phyloP scores from a whole-genome alignment of 768 basidiomycete species.

The Mrakia blollopis region DNA sequence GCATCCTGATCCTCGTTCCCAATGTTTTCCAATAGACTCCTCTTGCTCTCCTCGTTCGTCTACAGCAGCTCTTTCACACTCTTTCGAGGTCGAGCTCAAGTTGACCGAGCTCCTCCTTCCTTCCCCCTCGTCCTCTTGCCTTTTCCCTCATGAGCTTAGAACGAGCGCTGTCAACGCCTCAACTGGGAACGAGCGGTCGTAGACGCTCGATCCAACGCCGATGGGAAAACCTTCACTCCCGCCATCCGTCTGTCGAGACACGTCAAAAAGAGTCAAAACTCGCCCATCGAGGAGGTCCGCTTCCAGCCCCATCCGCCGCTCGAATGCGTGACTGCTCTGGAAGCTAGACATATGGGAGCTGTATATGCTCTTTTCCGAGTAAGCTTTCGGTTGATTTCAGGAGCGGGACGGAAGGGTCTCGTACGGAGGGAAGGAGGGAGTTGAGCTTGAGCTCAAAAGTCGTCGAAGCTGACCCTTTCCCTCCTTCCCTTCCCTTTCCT shows the following conservation, averaged over 20 bases:
- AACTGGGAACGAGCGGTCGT: slow-evolving; percentile 26
- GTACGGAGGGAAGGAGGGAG: slow-evolving; percentile 25
- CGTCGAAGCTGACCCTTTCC: slow-evolving; percentile 34
- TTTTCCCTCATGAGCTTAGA: background rate
- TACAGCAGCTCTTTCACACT: background rate
- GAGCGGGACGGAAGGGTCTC: slow-evolving; percentile 20
- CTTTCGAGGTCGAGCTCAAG: background rate
- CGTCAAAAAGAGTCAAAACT: slow-evolving; percentile 60
- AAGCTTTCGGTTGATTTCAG: slow-evolving; percentile 36
- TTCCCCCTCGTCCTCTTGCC: background rate
- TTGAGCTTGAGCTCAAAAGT: background rate
- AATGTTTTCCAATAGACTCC: slow-evolving; percentile 3
- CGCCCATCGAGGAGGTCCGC: slow-evolving; percentile 62
- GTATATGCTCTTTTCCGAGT: slow-evolving; percentile 83
- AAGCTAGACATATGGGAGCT: slow-evolving; percentile 88
- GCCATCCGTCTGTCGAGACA: slow-evolving; percentile 60
- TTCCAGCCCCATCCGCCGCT: slow-evolving; percentile 71
- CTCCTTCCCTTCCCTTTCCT: slow-evolving; percentile 24
- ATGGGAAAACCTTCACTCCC: slow-evolving; percentile 50
- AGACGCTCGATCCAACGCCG: slow-evolving; percentile 11
- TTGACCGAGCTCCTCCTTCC: background rate
- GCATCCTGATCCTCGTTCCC: background rate
- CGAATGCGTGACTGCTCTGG: slow-evolving; percentile 59
- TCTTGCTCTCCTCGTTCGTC: slow-evolving; percentile 24
- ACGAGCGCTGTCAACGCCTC: slow-evolving; percentile 26